Evolutionary conservation across 805 yeast species (phyloP).

Genomic region (Scheffersomyces stipitis): DNA sequence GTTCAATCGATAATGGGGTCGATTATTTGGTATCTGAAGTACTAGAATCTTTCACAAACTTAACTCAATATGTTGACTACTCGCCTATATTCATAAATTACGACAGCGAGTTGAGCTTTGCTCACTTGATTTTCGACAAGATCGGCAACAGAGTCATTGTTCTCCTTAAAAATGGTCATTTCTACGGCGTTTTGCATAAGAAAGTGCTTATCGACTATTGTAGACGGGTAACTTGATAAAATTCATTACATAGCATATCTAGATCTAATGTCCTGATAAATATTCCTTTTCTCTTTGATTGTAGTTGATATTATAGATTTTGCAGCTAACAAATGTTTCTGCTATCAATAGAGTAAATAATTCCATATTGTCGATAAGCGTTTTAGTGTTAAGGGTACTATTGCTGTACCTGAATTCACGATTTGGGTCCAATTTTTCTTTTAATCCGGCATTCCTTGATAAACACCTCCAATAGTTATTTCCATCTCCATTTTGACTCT

Average conservation of each 20-base stretch:
- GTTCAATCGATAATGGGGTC: slow-evolving; percentile 10
- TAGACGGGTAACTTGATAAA: slow-evolving; percentile 13
- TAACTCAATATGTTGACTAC: slow-evolving; percentile 42
- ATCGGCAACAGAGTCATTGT: slow-evolving; percentile 53
- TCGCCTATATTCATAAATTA: slow-evolving; percentile 49
- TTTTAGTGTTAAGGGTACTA: neutral
- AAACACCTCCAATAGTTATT: no score
- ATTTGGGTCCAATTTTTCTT: no score
- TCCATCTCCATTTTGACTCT: no score
- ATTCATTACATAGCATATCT: neutral
- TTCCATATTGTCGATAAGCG: neutral
- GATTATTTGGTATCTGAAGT: slow-evolving; percentile 8
- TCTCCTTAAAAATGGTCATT: slow-evolving; percentile 43
- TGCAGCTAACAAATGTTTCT: neutral
- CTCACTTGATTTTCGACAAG: slow-evolving; percentile 50
- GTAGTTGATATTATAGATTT: no score
- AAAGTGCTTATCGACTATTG: slow-evolving; percentile 50
- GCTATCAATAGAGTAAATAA: neutral
- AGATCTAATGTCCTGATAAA: no score
- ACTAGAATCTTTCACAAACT: slow-evolving; percentile 32
- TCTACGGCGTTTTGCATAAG: slow-evolving; percentile 53
- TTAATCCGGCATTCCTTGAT: no score
- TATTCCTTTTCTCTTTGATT: no score
- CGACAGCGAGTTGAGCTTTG: slow-evolving; percentile 49
- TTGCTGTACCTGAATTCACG: no score